These are phyloP conservation scores for Botrytis elliptica DNA, from an alignment of 2,329 filamentous ascomycete genomes.

Conservation along the genomic window DNA sequence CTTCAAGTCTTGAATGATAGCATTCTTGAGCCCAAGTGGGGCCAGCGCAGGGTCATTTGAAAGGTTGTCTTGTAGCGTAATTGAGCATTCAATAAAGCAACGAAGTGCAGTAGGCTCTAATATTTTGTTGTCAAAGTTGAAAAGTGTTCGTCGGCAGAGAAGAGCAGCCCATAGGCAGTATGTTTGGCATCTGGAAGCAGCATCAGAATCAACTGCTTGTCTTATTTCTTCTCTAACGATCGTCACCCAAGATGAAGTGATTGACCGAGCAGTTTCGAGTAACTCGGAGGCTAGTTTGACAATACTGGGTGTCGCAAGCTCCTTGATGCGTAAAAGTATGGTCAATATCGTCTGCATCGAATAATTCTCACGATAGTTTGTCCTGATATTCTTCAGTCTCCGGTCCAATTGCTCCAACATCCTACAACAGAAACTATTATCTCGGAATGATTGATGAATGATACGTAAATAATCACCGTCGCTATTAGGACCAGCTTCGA, in stretches of 20 bases:
- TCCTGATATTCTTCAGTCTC: slow-evolving; percentile 47
- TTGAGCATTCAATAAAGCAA: slow-evolving; percentile 43
- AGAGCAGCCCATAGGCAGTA: slow-evolving; percentile 57
- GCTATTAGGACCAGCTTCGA: slow-evolving; percentile 53
- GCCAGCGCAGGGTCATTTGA: slow-evolving; percentile 42
- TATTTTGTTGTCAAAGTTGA: slow-evolving; percentile 7
- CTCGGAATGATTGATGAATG: slow-evolving; percentile 50
- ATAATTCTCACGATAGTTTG: slow-evolving; percentile 59
- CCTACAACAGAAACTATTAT: slow-evolving; percentile 49
- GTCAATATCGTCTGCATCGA: slow-evolving; percentile 59
- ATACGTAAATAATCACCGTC: slow-evolving; percentile 43
- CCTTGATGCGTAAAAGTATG: slow-evolving; percentile 45
- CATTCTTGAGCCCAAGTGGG: slow-evolving; percentile 39
- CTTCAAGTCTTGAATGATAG: slow-evolving; percentile 50
- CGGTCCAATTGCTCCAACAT: slow-evolving; percentile 49
- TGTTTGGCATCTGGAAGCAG: slow-evolving; percentile 41
- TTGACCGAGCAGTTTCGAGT: slow-evolving; percentile 44
- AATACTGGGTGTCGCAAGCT: slow-evolving; percentile 20
- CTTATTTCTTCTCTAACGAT: slow-evolving; percentile 48
- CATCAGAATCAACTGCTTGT: slow-evolving; percentile 41
- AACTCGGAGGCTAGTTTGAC: slow-evolving; percentile 32
- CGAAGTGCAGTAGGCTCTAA: slow-evolving; percentile 27
- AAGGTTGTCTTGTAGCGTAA: slow-evolving; percentile 50
- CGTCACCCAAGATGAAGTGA: slow-evolving; percentile 51
- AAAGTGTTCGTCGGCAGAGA: slow-evolving; percentile 53